phyloP scores from a whole-genome alignment of 202 grass and related monocot species.

The Setaria italica region DNA sequence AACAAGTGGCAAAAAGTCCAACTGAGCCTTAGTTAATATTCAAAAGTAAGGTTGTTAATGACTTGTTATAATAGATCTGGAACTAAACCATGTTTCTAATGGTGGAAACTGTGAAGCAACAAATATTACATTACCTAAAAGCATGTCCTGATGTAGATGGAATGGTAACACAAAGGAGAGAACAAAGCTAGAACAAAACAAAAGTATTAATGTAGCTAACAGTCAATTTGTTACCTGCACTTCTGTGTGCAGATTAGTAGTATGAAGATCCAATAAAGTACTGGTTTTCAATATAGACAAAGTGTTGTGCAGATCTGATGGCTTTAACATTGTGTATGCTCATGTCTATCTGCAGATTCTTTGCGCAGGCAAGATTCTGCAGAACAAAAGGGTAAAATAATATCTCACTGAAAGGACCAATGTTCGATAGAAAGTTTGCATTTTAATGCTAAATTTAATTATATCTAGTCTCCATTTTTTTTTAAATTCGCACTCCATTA shows the following conservation, averaged over 20 bases:
- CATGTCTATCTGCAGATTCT: constrained; percentile 93
- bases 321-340: constrained; percentile 97
- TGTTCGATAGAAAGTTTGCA: constrained; percentile 24
- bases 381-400: constrained; percentile 36
- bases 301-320: constrained; percentile 92
- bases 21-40: neutral
- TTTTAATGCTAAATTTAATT: neutral
- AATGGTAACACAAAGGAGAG: neutral
- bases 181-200: neutral
- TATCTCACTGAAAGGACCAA: constrained; percentile 16
- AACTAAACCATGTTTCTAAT: constrained; percentile 25
- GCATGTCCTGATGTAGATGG: neutral
- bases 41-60: constrained; percentile 1
- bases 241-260: constrained; percentile 86
- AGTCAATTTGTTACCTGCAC: constrained; percentile 67
- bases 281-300: constrained; percentile 97
- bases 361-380: constrained; percentile 95
- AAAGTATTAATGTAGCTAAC: neutral
- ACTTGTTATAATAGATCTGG: constrained; percentile 4
- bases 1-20: neutral
- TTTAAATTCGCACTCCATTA: neutral
- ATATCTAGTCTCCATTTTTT: neutral
- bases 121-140: constrained; percentile 3
- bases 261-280: constrained; percentile 98
- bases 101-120: neutral